Base-by-base conservation (phyloP, 2,329 filamentous ascomycete species). In the Sclerotinia glacialis region DNA sequence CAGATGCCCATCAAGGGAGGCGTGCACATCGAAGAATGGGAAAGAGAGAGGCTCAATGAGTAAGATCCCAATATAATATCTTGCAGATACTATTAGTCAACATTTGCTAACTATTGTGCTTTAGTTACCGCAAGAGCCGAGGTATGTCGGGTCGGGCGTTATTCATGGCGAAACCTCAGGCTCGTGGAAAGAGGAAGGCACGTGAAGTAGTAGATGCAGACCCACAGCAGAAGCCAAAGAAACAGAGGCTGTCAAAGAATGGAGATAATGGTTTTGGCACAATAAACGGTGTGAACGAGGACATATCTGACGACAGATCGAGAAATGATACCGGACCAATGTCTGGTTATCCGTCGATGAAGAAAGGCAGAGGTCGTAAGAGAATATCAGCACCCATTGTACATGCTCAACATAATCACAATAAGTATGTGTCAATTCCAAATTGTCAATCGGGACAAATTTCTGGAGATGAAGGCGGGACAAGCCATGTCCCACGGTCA, bases 271-370 rank as follows among this genome's bases (percentile, higher is more conserved):
- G 37, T 16, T 40, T 40, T 16, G 14, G 37, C 4, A 40, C 0
- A 4, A 40, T 16, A 12, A 23, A 18, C 21, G 28, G 11, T 1
- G 7, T 34, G 4, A 34, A n/a, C 6, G 16, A 21, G 23, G 16
- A 18, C 2, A 11, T 21, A 0, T 3, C 16, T 9, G 3, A 21
- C 1, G 26, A 0, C 23, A 7, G 0, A 52, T 52, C 12, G 12
- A 40, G 34, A 37, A 37, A 12, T 37, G 34, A 46, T 7, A 46
- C 6, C 5, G 16, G 18, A 6, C 6, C 16, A 21, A 44, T 44
- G 42, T 44, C 42, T 44, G 42, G 42, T 37, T 37, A 37, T 37
- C 37, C 37, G 37, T 37, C 37, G 37, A 37, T 12, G 11, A 12
- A 12, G 37, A 14, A 37, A 37, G 37, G 37, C 11, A 37, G 11